phyloP scores from a whole-genome alignment of 176 grass and related monocot species.

The Bromus sterilis region DNA sequence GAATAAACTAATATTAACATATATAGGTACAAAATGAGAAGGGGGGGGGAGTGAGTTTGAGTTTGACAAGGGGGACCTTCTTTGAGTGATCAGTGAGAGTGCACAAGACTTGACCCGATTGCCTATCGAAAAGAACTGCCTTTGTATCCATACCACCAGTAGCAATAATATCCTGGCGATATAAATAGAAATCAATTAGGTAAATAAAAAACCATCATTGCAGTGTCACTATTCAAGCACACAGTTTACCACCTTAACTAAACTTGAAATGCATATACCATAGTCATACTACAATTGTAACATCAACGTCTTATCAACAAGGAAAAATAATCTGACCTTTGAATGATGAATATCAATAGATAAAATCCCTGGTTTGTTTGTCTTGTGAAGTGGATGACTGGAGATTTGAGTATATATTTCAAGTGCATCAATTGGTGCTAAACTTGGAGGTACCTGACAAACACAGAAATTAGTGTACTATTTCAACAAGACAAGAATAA shows the following conservation, averaged over 20 bases:
- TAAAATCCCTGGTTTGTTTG: conserved; percentile 93
- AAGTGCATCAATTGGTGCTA: conserved; percentile 56
- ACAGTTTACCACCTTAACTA: not conserved
- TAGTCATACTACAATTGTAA: not conserved
- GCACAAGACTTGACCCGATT: conserved; percentile 83
- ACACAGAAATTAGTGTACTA: not conserved
- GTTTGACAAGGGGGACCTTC: conserved; percentile 39
- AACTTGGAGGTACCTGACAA: conserved; percentile 52
- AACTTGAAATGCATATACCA: not conserved
- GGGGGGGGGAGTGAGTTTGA: not conserved
- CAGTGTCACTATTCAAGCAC: not conserved
- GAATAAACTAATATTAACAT: conserved; percentile 9
- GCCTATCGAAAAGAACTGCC: conserved; percentile 81
- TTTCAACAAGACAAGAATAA: not conserved
- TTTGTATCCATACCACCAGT: conserved; percentile 91
- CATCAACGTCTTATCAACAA: not conserved
- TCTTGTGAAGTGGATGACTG: conserved; percentile 95
- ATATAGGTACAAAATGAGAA: not conserved
- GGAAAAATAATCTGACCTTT: conserved; percentile 47
- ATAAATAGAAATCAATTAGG: conserved; percentile 15
- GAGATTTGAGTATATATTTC: conserved; percentile 91
- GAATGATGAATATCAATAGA: conserved; percentile 89
- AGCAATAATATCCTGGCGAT: conserved; percentile 81
- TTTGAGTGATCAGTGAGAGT: conserved; percentile 95
- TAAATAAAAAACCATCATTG: conserved; percentile 1